Evolutionary conservation across 352 stramenopile species (phyloP).

Genomic region (Phytopythium ostracodes): DNA sequence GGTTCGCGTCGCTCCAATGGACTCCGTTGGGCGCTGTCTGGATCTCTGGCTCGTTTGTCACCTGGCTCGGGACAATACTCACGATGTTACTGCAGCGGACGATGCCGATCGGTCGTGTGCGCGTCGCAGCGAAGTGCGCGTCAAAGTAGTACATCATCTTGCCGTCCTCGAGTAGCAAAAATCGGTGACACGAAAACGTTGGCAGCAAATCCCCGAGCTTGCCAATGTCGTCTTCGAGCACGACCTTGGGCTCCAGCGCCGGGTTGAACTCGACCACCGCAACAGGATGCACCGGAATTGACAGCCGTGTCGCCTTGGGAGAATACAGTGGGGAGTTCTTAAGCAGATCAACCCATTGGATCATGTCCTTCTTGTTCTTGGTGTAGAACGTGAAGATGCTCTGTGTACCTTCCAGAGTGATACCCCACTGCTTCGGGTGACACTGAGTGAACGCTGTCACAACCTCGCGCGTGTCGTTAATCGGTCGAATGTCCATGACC

Average conservation of each 20-base stretch:
- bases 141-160: slow-evolving; percentile 82
- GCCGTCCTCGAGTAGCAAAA: slow-evolving; percentile 74
- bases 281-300: slow-evolving; percentile 79
- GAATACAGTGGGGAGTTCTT: slow-evolving; percentile 86
- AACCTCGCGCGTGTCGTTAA: slow-evolving; percentile 74
- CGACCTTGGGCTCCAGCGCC: slow-evolving; percentile 57
- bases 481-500: slow-evolving; percentile 78
- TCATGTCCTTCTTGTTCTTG: slow-evolving; percentile 68
- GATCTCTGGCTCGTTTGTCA: slow-evolving; percentile 27
- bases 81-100: slow-evolving; percentile 81
- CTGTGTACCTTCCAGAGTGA: slow-evolving; percentile 76
- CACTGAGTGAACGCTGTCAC: slow-evolving; percentile 80
- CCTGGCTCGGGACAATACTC: slow-evolving; percentile 68
- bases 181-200: slow-evolving; percentile 61
- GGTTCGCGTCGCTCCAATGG: slow-evolving; percentile 4
- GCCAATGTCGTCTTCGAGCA: slow-evolving; percentile 64
- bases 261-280: slow-evolving; percentile 73
- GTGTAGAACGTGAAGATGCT: slow-evolving; percentile 88
- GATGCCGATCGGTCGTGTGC: slow-evolving; percentile 66
- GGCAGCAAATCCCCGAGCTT: slow-evolving; percentile 76
- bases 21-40: slow-evolving; percentile 10
- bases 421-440: slow-evolving; percentile 81
- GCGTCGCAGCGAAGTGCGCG: slow-evolving; percentile 42
- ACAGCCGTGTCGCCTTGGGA: slow-evolving; percentile 41
- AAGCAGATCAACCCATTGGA: slow-evolving; percentile 82